phyloP scores from a whole-genome alignment of 2,329 filamentous ascomycete genomes.

The Salinomyces thailandicus region DNA sequence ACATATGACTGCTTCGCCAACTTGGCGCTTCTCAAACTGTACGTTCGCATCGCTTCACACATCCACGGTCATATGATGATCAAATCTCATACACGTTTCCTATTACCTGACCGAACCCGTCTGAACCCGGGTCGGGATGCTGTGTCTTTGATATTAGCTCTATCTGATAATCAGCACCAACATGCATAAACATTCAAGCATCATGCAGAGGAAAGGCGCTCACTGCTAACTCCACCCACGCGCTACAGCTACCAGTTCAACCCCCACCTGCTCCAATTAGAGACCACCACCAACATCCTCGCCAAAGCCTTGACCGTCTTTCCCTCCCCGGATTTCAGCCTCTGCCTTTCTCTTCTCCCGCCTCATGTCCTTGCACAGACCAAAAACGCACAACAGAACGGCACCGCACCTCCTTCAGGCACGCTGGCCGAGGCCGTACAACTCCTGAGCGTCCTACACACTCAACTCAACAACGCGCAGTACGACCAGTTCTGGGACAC shows the following conservation, averaged over 20 bases:
- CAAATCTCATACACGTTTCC: slow-evolving; percentile 70
- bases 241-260: slow-evolving; percentile 89
- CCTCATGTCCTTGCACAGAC: slow-evolving; percentile 62
- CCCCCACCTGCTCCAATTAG: slow-evolving; percentile 91
- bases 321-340: slow-evolving; percentile 87
- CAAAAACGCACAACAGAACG: slow-evolving; percentile 34
- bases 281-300: slow-evolving; percentile 97
- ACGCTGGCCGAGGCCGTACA: slow-evolving; percentile 77
- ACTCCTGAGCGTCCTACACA: slow-evolving; percentile 76
- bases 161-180: slow-evolving; percentile 49
- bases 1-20: slow-evolving; percentile 96
- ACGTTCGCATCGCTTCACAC: slow-evolving; percentile 39
- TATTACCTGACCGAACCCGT: slow-evolving; percentile 77
- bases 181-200: neutral
- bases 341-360: slow-evolving; percentile 86
- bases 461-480: slow-evolving; percentile 78
- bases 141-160: slow-evolving; percentile 58
- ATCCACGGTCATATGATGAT: slow-evolving; percentile 53
- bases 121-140: slow-evolving; percentile 49
- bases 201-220: neutral
- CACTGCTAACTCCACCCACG: neutral
- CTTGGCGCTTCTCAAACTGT: slow-evolving; percentile 93
- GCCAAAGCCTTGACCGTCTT: slow-evolving; percentile 97
- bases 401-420: slow-evolving; percentile 44
- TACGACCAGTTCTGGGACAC: slow-evolving; percentile 91